These are phyloP conservation scores for Suhomyces wounanorum DNA, from an alignment of 1,139 yeast species.

Conservation along the genomic window DNA sequence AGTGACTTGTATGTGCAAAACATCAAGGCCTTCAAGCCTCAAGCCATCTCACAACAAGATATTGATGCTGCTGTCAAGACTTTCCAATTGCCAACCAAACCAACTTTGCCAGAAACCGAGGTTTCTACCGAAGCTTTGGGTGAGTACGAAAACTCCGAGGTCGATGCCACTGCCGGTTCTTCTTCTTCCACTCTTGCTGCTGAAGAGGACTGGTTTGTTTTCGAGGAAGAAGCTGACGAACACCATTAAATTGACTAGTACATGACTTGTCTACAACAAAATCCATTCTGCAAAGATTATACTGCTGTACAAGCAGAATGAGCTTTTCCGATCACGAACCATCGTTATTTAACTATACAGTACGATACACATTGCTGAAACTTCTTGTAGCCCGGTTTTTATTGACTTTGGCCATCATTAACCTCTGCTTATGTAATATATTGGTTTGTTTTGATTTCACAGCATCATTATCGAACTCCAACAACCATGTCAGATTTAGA, in stretches of 20 bases:
- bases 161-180: slow-evolving; percentile 57
- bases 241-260: slow-evolving; percentile 40
- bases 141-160: slow-evolving; percentile 73
- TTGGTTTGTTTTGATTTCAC: slow-evolving; percentile 8
- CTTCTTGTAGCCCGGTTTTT: neutral
- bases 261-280: neutral
- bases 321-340: slow-evolving; percentile 1
- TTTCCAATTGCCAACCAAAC: slow-evolving; percentile 77
- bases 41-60: slow-evolving; percentile 69
- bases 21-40: slow-evolving; percentile 85
- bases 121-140: slow-evolving; percentile 73
- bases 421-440: slow-evolving; percentile 6
- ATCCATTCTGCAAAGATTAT: slow-evolving; percentile 1
- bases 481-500: slow-evolving; percentile 20
- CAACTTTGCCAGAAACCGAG: slow-evolving; percentile 71
- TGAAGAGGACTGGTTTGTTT: slow-evolving; percentile 80
- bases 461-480: neutral
- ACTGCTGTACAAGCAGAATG: neutral
- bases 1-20: slow-evolving; percentile 87
- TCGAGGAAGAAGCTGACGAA: slow-evolving; percentile 81
- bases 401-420: neutral
- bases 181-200: slow-evolving; percentile 35
- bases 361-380: slow-evolving; percentile 11
- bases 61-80: slow-evolving; percentile 79
- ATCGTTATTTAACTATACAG: slow-evolving; percentile 10